Evolutionary conservation across 2,329 filamentous ascomycete genomes (phyloP), one percentile per base, ranked within the genome.

Genomic region (Gaeumannomyces sp.): DNA sequence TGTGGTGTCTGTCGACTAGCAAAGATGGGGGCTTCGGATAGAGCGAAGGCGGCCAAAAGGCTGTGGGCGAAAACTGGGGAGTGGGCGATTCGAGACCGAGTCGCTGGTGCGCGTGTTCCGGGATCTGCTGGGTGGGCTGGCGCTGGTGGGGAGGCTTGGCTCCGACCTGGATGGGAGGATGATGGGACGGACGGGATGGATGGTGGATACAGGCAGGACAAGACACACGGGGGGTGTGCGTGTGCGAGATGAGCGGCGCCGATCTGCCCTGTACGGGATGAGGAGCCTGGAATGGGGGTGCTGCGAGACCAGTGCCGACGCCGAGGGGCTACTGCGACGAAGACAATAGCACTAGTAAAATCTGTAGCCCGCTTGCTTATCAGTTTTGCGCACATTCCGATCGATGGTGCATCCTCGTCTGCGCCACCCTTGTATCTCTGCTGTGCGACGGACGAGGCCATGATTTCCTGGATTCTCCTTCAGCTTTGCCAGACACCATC

Each of bases 21-120:
- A 29, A 29, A 50, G 35, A 50, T 35, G 60, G 4, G 7, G 28
- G 35, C 60, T 28, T 62, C 60, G 60, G 60, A 38, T 50, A 62
- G 50, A 50, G 60, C 60, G 60, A 62, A 61, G 57, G 57, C 57
- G 27, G 45, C 22, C 19, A 29, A 62, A 50, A 50, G 35, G 60
- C 45, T 29, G 60, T 14, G 50, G 60, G 25, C 22, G 14, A 29
- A 62, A 50, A 56, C 35, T 29, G 60, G 38, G 60, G 60, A 50
- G 60, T 50, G 27, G 60, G 60, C 60, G 45, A 61, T 61, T 61
- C 60, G 60, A 61, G 60, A 61, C 60, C 60, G 60, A 61, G 60
- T 61, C 60, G 25, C 33, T 27, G 45, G 45, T 53, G 45, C 45
- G 33, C 60, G 31, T 13, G 60, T 61, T 25, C 60, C 45, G 60